Conservation (phyloP, 345 rosid species). For the Populus pruinosa region DNA sequence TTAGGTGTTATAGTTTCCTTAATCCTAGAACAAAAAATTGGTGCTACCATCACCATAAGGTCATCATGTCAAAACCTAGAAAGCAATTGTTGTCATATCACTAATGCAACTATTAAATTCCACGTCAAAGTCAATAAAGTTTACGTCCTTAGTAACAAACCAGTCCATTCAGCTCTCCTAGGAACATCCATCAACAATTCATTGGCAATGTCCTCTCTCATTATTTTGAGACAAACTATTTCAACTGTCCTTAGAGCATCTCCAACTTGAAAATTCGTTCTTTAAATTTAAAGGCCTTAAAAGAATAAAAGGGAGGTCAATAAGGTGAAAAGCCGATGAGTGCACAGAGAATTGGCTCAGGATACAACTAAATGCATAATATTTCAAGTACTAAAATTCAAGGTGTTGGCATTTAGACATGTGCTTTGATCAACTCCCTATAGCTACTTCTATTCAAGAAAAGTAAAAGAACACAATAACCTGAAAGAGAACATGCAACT, state of each 20-base stretch:
- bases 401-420: background rate
- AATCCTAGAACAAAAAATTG: too few species aligned
- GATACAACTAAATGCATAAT: background rate
- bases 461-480: conserved; percentile 33
- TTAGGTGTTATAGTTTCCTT: too few species aligned
- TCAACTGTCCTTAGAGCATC: too few species aligned
- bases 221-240: too few species aligned
- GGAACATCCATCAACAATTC: too few species aligned
- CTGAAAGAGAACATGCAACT: conserved; percentile 56
- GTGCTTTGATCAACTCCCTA: background rate
- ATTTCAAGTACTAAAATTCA: background rate
- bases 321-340: background rate
- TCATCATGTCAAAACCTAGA: background rate
- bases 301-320: background rate
- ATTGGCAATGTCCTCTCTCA: too few species aligned
- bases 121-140: too few species aligned
- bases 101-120: too few species aligned
- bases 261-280: too few species aligned
- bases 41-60: background rate
- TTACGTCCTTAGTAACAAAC: too few species aligned
- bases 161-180: too few species aligned
- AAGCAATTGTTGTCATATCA: too few species aligned
- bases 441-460: background rate
- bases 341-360: background rate
- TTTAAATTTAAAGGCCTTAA: background rate